phyloP scores from a whole-genome alignment of 768 basidiomycete genomes.

The Phaffia tasmanica region DNA sequence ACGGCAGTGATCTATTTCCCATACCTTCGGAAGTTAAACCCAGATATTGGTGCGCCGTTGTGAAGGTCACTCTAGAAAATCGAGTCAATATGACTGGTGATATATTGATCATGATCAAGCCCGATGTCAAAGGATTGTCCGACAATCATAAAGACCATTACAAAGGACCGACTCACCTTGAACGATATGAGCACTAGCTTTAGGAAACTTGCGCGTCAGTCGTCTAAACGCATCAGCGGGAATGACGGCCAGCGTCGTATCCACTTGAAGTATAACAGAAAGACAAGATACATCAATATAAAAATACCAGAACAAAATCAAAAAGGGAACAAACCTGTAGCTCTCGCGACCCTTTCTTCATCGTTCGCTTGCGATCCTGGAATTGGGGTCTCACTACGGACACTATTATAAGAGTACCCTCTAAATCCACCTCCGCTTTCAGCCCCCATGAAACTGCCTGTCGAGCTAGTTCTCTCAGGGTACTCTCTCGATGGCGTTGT shows the following conservation, averaged over 20 bases:
- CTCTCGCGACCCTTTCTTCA: constrained; percentile 64
- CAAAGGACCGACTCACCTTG: constrained; percentile 50
- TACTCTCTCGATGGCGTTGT: too few relatives aligned
- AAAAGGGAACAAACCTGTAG: constrained; percentile 35
- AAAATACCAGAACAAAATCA: not conserved
- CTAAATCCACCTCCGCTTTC: too few relatives aligned
- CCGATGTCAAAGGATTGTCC: not conserved
- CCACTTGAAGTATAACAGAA: constrained; percentile 46
- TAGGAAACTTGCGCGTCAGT: constrained; percentile 90
- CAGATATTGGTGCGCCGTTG: constrained; percentile 90
- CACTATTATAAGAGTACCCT: not conserved
- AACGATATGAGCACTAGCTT: constrained; percentile 91
- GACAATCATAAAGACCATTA: not conserved
- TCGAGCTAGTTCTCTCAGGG: too few relatives aligned
- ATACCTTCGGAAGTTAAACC: constrained; percentile 70
- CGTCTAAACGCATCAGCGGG: constrained; percentile 93
- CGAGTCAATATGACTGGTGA: constrained; percentile 79
- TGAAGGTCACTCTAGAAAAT: constrained; percentile 94
- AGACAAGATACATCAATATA: too few relatives aligned
- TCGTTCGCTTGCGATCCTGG: not conserved
- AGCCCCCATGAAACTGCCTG: too few relatives aligned
- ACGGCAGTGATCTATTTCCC: not conserved
- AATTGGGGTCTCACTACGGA: not conserved
- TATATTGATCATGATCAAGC: not conserved
- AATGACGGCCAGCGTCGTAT: constrained; percentile 94